These are phyloP conservation scores for Leccinellum rugosiceps DNA, from an alignment of 768 basidiomycete species.

Conservation along the genomic window DNA sequence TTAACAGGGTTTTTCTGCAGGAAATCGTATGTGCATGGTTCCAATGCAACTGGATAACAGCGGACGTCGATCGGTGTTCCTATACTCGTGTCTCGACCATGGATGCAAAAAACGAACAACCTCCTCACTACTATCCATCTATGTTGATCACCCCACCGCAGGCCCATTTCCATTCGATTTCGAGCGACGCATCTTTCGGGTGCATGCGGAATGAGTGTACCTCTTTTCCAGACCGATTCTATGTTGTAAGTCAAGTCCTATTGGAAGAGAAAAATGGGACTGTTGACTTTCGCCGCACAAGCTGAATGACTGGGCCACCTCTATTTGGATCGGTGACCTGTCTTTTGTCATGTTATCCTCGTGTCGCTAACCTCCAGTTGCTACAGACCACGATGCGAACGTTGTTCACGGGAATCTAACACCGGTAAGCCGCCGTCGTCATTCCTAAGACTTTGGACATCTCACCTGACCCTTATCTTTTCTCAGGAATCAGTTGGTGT, in stretches of 20 bases:
- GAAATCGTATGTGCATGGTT: too few relatives aligned
- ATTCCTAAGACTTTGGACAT: background rate
- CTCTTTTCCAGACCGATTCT: background rate
- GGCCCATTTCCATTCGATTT: background rate
- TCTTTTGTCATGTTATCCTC: background rate
- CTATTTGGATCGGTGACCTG: background rate
- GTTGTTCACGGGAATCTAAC: conserved; percentile 10
- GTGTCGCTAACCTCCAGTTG: background rate
- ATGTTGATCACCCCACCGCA: background rate
- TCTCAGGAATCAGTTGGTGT: conserved; percentile 5
- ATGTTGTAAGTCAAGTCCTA: conserved; percentile 1
- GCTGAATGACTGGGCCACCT: conserved; percentile 9
- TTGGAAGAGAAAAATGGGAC: background rate
- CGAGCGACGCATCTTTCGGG: background rate
- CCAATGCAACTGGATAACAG: too few relatives aligned
- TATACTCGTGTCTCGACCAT: too few relatives aligned
- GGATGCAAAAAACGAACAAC: background rate
- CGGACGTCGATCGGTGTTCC: too few relatives aligned
- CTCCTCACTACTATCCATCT: background rate
- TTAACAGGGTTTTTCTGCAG: background rate
- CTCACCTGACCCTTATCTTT: background rate
- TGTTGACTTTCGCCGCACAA: background rate
- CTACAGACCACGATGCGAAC: background rate
- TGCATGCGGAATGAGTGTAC: background rate
- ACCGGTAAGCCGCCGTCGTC: background rate